Evolutionary conservation across 768 basidiomycete genomes (phyloP).

Genomic region (Sistotremastrum niveocremeum): DNA sequence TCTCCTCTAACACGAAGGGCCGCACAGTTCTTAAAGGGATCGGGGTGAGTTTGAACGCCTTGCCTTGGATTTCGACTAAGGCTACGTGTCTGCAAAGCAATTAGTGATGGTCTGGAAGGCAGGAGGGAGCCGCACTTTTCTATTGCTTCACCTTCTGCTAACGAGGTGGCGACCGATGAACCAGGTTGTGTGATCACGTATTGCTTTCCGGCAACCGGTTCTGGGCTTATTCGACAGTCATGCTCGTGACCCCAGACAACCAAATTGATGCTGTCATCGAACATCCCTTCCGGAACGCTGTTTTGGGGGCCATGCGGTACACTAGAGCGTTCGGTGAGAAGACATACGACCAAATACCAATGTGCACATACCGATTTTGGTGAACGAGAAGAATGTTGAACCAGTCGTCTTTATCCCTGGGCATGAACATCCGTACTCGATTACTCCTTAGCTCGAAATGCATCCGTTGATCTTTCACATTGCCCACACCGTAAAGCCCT

Average conservation of each 20-base stretch:
- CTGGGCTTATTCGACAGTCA: slow-evolving; percentile 86
- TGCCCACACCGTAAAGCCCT: slow-evolving; percentile 93
- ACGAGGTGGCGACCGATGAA: slow-evolving; percentile 85
- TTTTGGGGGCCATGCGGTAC: slow-evolving; percentile 93
- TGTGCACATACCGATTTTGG: slow-evolving; percentile 74
- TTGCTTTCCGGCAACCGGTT: slow-evolving; percentile 78
- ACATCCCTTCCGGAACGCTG: slow-evolving; percentile 91
- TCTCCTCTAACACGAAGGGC: slow-evolving; percentile 82
- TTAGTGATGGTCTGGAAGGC: not conserved
- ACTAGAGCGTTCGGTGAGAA: slow-evolving; percentile 24
- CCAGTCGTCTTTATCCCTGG: slow-evolving; percentile 80
- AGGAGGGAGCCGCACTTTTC: slow-evolving; percentile 53
- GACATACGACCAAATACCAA: not conserved
- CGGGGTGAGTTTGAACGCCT: slow-evolving; percentile 75
- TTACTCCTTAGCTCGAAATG: slow-evolving; percentile 91
- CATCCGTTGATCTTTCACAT: slow-evolving; percentile 93
- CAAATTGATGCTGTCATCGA: slow-evolving; percentile 86
- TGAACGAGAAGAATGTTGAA: slow-evolving; percentile 91
- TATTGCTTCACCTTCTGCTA: slow-evolving; percentile 85
- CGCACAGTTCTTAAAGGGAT: slow-evolving; percentile 84
- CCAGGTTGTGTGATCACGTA: slow-evolving; percentile 94
- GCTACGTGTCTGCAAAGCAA: slow-evolving; percentile 68
- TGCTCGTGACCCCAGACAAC: slow-evolving; percentile 99
- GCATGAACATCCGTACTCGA: slow-evolving; percentile 94
- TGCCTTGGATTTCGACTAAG: slow-evolving; percentile 74